These are phyloP conservation scores for Russula ochroleuca DNA, from an alignment of 768 basidiomycete genomes.

Conservation along the genomic window DNA sequence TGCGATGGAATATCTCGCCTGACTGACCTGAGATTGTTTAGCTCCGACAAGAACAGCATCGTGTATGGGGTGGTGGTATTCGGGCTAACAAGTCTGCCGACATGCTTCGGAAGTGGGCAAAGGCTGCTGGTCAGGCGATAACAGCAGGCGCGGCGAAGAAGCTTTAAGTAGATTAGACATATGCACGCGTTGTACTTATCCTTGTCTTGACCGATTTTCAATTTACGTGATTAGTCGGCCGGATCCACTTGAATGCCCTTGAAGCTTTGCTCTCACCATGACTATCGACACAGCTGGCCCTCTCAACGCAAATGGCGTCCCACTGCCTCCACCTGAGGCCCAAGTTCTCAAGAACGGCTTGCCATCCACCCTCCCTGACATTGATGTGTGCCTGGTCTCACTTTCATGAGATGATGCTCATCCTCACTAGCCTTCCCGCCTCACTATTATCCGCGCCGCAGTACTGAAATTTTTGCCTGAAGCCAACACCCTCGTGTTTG, in stretches of 20 bases:
- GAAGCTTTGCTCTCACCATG: neutral
- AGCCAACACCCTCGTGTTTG: constrained; percentile 50
- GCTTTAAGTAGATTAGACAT: neutral
- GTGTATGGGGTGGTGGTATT: too few relatives aligned
- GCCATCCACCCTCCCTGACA: constrained; percentile 12
- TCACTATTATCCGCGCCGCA: constrained; percentile 46
- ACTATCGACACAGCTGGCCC: constrained; percentile 2
- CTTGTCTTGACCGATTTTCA: neutral
- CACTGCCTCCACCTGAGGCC: constrained; percentile 10
- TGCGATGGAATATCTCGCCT: too few relatives aligned
- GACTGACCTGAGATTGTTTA: too few relatives aligned
- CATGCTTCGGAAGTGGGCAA: too few relatives aligned
- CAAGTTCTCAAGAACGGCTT: constrained; percentile 25
- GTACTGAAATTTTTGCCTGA: constrained; percentile 49
- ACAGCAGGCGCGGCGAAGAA: too few relatives aligned
- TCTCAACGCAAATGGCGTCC: constrained; percentile 21
- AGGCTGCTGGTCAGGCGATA: too few relatives aligned
- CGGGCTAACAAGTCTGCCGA: too few relatives aligned
- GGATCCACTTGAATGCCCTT: neutral
- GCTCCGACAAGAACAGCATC: too few relatives aligned
- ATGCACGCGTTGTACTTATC: neutral
- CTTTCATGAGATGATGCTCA: neutral
- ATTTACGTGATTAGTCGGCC: neutral
- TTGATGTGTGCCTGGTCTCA: constrained; percentile 22
- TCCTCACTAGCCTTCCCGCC: constrained; percentile 47